A percentile compares a stretch with the other conserved stretches of the same genome.
Conservation (phyloP, 306 rosid genomes). For the Aeschynomene evenia region DNA sequence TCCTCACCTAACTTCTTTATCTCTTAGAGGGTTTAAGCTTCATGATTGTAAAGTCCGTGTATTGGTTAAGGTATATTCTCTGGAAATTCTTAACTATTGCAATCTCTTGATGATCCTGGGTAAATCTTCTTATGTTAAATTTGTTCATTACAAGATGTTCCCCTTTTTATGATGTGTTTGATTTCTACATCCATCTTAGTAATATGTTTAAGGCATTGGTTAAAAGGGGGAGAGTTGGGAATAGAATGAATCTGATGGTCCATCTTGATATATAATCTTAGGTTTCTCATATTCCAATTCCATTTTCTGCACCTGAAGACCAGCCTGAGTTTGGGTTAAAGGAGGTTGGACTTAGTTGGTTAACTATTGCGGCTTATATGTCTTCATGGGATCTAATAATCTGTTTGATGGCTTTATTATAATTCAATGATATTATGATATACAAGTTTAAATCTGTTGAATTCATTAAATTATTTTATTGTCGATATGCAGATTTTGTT, state of each 20-base stretch:
- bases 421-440: neutral
- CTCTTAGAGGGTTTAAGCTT: conserved; percentile 82
- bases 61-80: conserved; percentile 64
- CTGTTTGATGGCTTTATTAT: neutral
- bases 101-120: neutral
- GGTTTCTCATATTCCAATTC: neutral
- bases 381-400: conserved; percentile 9
- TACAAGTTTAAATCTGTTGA: neutral
- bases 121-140: neutral
- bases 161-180: neutral
- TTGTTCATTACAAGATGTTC: neutral
- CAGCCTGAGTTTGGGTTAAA: conserved; percentile 7
- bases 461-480: neutral
- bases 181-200: conserved; percentile 1
- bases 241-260: neutral
- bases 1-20: conserved; percentile 65
- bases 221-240: neutral
- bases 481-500: neutral
- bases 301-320: neutral
- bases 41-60: conserved; percentile 75
- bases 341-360: conserved; percentile 2
- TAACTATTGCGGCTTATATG: conserved; percentile 1
- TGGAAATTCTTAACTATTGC: neutral
- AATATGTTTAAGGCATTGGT: neutral
- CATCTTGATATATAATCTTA: neutral